phyloP scores from a whole-genome alignment of 805 yeast genomes.

The Hemisphaericaspora nanyangensis region DNA sequence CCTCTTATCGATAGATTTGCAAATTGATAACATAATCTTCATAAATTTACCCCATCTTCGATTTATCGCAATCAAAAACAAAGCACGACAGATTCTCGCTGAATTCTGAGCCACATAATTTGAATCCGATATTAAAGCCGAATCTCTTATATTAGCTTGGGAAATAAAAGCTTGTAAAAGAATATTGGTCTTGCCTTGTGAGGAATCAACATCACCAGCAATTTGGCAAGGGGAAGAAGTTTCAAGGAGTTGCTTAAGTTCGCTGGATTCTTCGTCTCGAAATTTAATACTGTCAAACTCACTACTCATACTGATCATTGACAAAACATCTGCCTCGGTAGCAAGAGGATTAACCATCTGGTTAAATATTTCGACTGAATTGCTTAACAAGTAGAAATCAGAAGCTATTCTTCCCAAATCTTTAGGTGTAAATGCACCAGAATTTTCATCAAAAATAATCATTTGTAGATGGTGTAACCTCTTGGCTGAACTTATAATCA shows the following conservation, averaged over 20 bases:
- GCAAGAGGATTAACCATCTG: constrained; percentile 79
- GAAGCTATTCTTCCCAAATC: constrained; percentile 94
- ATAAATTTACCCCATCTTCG: constrained; percentile 89
- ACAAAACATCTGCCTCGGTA: constrained; percentile 85
- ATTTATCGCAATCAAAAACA: constrained; percentile 81
- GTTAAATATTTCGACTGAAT: constrained; percentile 85
- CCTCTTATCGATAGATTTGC: constrained; percentile 81
- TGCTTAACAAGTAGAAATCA: constrained; percentile 82
- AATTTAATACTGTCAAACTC: constrained; percentile 90
- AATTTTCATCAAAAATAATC: constrained; percentile 86
- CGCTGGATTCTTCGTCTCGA: constrained; percentile 82
- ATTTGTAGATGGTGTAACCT: constrained; percentile 83
- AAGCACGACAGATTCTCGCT: constrained; percentile 87
- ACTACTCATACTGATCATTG: constrained; percentile 86
- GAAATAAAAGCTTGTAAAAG: constrained; percentile 87
- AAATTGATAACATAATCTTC: constrained; percentile 68
- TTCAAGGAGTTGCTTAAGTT: constrained; percentile 60
- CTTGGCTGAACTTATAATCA: constrained; percentile 79
- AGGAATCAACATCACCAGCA: constrained; percentile 67
- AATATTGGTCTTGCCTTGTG: constrained; percentile 85
- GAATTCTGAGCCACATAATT: constrained; percentile 95
- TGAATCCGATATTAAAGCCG: constrained; percentile 81
- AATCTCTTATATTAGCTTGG: constrained; percentile 63
- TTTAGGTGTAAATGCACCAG: constrained; percentile 75
- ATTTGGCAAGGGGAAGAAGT: constrained; percentile 73